Evolutionary conservation across 2,329 filamentous ascomycete genomes (phyloP).

Genomic region (Neurospora sp.): DNA sequence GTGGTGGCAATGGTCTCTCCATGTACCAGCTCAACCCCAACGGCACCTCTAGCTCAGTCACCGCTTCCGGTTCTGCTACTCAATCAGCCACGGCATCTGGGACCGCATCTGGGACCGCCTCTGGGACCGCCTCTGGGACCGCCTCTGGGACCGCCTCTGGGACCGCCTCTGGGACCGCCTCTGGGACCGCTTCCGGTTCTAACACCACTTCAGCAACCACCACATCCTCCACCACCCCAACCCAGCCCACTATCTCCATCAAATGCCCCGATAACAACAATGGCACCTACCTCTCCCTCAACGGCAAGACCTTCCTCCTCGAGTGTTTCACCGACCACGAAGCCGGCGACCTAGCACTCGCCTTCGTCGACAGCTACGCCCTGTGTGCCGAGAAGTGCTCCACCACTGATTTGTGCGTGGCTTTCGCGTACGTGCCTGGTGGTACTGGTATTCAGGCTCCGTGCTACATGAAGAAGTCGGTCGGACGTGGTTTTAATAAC

Average conservation of each 20-base stretch:
- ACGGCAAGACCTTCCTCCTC: constrained; percentile 7
- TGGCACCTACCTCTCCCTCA: constrained; percentile 3
- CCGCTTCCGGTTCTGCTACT: background rate
- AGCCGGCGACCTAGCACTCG: constrained; percentile 4
- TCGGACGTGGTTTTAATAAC: constrained; percentile 1
- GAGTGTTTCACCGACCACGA: constrained; percentile 10
- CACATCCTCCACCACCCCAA: background rate
- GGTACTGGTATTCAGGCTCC: constrained; percentile 1
- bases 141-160: background rate
- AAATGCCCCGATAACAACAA: constrained; percentile 6
- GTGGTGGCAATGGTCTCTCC: constrained; percentile 22
- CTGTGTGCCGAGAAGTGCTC: constrained; percentile 8
- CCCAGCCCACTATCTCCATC: constrained; percentile 2
- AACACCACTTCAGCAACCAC: background rate
- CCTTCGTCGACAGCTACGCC: constrained; percentile 7
- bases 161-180: background rate
- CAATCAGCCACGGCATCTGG: background rate
- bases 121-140: background rate
- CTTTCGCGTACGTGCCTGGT: constrained; percentile 7
- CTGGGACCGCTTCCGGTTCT: background rate
- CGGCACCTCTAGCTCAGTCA: background rate
- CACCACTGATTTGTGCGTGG: constrained; percentile 5
- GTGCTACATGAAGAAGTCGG: constrained; percentile 9
- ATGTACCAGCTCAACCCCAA: constrained; percentile 15
- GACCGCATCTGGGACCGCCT: background rate